Base-by-base conservation (phyloP, 371 early-diverging fungal genomes). In the Phascolomyces articulosus region DNA sequence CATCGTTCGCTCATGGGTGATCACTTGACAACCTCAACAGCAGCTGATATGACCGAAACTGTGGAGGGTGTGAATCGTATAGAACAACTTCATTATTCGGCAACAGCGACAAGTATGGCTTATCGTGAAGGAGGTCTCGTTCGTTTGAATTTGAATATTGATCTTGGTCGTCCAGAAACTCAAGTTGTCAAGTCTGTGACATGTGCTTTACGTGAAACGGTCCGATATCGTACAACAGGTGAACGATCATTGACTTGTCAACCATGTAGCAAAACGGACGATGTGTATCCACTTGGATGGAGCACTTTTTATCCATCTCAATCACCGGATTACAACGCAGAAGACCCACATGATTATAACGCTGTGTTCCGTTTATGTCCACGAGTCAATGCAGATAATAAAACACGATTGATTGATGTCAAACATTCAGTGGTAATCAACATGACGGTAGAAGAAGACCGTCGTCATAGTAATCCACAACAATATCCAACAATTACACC, bases 71-170 rank as follows among this genome's bases (percentile, higher is more conserved):
- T 55, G 26, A 70, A 71, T 29, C 67, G 73, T 23, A 44, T 62
- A 3, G 64, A 75, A 58, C 70, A 73, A 54, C 29, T 80, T 0
- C 60, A 60, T 10, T 80, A 77, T 55, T 73, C 71, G 1, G 82
- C 79, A 2, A 75, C 74, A 10, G 79, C 79, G 2, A 77, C 82
- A 16, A 69, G 67, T 13, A 82, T 82, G 20, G 58, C 75, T 40
- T 77, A 78, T 58, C 75, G 82, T 31, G 82, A 82, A 70, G 82
- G 82, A 13, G 82, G 82, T 21, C 62, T 82, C 20, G 69, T 82
- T 13, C 71, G 73, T 27, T 62, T 82, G 40, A 73, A 77, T 40
- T 47, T 82, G 10, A 66, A 65, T 23, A 71, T 82, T 67, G 61
- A 72, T 26, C 58, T 82, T 2, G 58, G 66, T 3, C 60, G 62